These are phyloP conservation scores for Pichia manshurica DNA, from an alignment of 805 yeast species.

Conservation along the genomic window DNA sequence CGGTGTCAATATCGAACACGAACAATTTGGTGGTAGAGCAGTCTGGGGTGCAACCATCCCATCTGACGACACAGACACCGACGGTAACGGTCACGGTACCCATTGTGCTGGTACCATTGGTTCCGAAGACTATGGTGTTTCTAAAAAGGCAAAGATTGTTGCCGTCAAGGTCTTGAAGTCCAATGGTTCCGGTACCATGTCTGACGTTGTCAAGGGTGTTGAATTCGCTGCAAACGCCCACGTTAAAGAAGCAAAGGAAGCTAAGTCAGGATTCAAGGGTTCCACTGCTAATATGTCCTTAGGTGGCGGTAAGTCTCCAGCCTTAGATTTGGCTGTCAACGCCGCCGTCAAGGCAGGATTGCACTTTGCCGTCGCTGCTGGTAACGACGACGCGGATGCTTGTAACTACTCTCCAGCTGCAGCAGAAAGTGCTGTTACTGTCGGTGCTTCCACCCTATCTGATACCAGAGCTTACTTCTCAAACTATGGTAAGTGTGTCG, in stretches of 20 bases:
- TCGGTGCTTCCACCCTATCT: conserved; percentile 87
- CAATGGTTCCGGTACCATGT: conserved; percentile 78
- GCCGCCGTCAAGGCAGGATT: conserved; percentile 87
- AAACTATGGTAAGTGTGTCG: conserved; percentile 93
- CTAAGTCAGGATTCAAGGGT: conserved; percentile 68
- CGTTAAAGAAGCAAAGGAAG: conserved; percentile 41
- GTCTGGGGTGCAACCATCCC: conserved; percentile 83
- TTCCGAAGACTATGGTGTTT: conserved; percentile 73
- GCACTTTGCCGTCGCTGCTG: conserved; percentile 94
- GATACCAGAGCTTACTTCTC: conserved; percentile 94
- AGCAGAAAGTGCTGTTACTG: conserved; percentile 79
- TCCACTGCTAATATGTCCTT: conserved; percentile 90
- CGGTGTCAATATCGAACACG: conserved; percentile 72
- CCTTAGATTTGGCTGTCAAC: conserved; percentile 80
- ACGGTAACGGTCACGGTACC: conserved; percentile 93
- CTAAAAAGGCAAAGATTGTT: conserved; percentile 70
- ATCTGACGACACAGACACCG: conserved; percentile 58
- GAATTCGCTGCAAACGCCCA: conserved; percentile 78
- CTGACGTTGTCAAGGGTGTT: conserved; percentile 80
- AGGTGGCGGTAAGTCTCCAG: conserved; percentile 88
- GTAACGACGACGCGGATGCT: conserved; percentile 90
- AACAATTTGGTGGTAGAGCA: conserved; percentile 80
- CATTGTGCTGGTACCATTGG: conserved; percentile 97
- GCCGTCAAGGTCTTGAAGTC: conserved; percentile 82
- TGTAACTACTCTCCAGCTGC: conserved; percentile 91